These are phyloP conservation scores for Fusarium verrucosum DNA, from an alignment of 2,329 filamentous ascomycete genomes.

Conservation along the genomic window DNA sequence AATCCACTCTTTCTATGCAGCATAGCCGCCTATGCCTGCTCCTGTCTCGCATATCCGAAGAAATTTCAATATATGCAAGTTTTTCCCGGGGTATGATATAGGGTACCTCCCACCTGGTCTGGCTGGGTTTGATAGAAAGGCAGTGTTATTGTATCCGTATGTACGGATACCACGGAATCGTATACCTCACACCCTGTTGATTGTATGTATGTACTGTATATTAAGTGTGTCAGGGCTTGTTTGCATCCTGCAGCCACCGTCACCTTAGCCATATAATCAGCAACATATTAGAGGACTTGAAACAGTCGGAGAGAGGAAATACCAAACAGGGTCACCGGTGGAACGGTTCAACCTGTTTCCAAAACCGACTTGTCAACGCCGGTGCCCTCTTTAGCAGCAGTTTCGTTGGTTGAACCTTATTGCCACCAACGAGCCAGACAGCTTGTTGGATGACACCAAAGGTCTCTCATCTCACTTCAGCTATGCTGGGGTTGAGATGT, in stretches of 20 bases:
- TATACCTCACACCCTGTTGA: slow-evolving; percentile 9
- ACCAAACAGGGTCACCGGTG: slow-evolving; percentile 21
- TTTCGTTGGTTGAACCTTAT: slow-evolving; percentile 7
- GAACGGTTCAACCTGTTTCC: slow-evolving; percentile 31
- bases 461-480: slow-evolving; percentile 37
- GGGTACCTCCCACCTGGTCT: neutral
- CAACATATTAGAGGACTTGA: neutral
- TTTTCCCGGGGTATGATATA: slow-evolving; percentile 1
- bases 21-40: neutral
- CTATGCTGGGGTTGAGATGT: slow-evolving; percentile 28
- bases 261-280: too few species aligned
- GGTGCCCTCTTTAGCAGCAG: slow-evolving; percentile 17
- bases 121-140: neutral
- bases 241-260: slow-evolving; percentile 6
- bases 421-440: slow-evolving; percentile 19
- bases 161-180: neutral
- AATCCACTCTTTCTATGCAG: slow-evolving; percentile 3
- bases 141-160: neutral
- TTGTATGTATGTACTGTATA: too few species aligned
- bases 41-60: slow-evolving; percentile 11
- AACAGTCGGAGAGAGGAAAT: slow-evolving; percentile 12
- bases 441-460: slow-evolving; percentile 25
- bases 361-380: slow-evolving; percentile 6
- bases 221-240: slow-evolving; percentile 17
- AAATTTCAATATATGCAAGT: neutral